Conservation (phyloP, 2,329 filamentous ascomycete species). For the Cladosporium sp. region DNA sequence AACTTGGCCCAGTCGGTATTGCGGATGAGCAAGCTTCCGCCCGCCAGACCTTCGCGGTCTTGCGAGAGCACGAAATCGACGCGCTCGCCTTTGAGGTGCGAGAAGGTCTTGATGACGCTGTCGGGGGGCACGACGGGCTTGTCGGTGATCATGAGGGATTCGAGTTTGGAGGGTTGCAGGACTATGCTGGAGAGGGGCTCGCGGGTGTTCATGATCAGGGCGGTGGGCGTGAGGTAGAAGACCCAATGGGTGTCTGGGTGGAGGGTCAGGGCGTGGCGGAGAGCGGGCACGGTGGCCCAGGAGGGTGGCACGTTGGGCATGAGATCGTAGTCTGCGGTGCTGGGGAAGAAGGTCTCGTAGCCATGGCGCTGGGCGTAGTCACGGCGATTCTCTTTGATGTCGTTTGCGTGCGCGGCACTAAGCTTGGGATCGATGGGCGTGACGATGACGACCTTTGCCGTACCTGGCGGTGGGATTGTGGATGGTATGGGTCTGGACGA, state of each 20-base stretch:
- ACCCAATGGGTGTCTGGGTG: conserved; percentile 76
- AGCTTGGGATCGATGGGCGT: conserved; percentile 75
- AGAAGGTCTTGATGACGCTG: conserved; percentile 94
- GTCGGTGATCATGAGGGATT: conserved; percentile 80
- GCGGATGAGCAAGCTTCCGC: conserved; percentile 75
- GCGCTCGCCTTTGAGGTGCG: conserved; percentile 72
- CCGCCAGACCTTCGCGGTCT: conserved; percentile 75
- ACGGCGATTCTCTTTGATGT: conserved; percentile 77
- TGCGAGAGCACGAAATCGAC: conserved; percentile 83
- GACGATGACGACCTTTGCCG: conserved; percentile 70
- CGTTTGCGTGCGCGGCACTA: conserved; percentile 66
- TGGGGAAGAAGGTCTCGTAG: conserved; percentile 81
- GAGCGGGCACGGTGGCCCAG: conserved; percentile 79
- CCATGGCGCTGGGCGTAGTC: conserved; percentile 85
- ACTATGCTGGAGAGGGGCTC: conserved; percentile 70
- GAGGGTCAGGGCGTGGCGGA: conserved; percentile 83
- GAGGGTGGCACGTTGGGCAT: conserved; percentile 57
- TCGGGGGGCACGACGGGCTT: conserved; percentile 87
- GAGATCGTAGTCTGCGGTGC: conserved; percentile 73
- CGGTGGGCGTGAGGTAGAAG: conserved; percentile 83
- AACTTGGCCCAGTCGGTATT: conserved; percentile 90
- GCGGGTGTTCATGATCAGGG: conserved; percentile 83
- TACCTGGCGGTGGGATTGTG: conserved; percentile 38
- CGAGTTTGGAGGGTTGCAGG: conserved; percentile 65
- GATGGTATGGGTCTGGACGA: conserved; percentile 23